A percentile compares a stretch with the other conserved stretches of the same genome.
phyloP scores from a whole-genome alignment of 1,139 yeast genomes.

The Taphrina pruni region DNA sequence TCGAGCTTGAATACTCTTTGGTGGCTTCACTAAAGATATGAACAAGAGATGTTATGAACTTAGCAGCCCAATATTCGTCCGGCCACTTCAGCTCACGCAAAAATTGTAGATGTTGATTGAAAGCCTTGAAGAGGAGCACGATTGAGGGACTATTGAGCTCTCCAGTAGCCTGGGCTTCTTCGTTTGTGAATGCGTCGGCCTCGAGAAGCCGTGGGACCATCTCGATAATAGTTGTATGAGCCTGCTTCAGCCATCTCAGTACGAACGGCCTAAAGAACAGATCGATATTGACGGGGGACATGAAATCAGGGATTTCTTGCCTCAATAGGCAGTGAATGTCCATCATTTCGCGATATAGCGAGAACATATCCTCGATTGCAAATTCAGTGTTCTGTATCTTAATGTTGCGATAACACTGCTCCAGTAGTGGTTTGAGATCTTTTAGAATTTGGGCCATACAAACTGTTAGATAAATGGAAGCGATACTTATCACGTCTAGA shows the following conservation, averaged over 20 bases:
- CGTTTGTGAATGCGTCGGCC: conserved; percentile 55
- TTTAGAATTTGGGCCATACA: conserved; percentile 16
- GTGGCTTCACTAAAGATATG: conserved; percentile 69
- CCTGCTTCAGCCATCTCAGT: conserved; percentile 62
- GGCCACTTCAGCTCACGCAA: conserved; percentile 68
- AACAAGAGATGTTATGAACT: conserved; percentile 63
- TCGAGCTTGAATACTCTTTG: conserved; percentile 59
- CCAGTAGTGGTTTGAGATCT: conserved; percentile 15
- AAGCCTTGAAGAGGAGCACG: conserved; percentile 67
- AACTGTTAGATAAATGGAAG: not conserved
- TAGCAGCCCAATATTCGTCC: conserved; percentile 65
- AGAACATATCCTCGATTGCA: conserved; percentile 65
- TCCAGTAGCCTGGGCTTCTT: conserved; percentile 50
- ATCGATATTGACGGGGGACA: conserved; percentile 21
- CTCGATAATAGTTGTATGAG: conserved; percentile 58
- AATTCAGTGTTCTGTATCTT: conserved; percentile 49
- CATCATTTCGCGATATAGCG: conserved; percentile 62
- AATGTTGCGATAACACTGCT: conserved; percentile 49
- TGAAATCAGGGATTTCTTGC: conserved; percentile 57
- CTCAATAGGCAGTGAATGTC: conserved; percentile 63
- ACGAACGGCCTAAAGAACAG: conserved; percentile 65
- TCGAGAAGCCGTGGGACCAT: conserved; percentile 69
- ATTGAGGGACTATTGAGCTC: conserved; percentile 56
- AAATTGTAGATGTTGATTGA: conserved; percentile 63
- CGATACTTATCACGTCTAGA: conserved; percentile 23